Conservation (phyloP, 2,329 filamentous ascomycete species). For the Chaetomiaceae sp. region DNA sequence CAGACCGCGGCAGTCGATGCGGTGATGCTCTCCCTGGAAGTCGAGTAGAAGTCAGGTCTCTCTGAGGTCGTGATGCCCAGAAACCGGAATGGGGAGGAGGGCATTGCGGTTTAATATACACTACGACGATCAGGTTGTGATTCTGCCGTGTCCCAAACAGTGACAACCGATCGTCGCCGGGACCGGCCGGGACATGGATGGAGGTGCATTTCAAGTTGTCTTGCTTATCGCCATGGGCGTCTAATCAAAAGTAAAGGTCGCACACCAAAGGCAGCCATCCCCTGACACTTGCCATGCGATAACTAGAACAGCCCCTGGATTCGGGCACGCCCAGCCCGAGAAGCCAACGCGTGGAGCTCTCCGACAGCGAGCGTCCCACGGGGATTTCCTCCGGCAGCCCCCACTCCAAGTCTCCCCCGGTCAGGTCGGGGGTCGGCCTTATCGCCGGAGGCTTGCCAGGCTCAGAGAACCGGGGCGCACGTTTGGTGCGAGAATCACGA, state of each 20-base stretch:
- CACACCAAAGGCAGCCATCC: neutral
- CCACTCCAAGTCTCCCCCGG: neutral
- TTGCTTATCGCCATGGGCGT: conserved; percentile 1
- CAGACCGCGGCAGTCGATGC: no score
- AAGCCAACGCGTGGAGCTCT: no score
- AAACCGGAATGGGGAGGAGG: neutral
- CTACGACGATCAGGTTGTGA: neutral
- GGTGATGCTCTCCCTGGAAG: neutral
- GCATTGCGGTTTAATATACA: neutral
- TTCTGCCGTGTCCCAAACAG: no score
- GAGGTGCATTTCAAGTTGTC: no score
- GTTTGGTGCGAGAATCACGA: no score
- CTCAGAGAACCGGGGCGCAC: no score
- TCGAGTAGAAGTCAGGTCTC: neutral
- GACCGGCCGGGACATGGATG: no score
- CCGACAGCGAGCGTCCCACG: no score
- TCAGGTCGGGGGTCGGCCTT: neutral
- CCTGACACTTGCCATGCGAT: neutral
- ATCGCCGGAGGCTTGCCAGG: neutral
- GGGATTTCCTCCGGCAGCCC: neutral
- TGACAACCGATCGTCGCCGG: no score
- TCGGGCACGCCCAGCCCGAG: no score
- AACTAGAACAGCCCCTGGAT: no score
- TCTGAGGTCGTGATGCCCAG: neutral
- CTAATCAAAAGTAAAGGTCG: neutral